Evolutionary conservation across 1,284 basidiomycete species (phyloP), one percentile per base, ranked within the genome.

Genomic region (Ganoderma meredithae): DNA sequence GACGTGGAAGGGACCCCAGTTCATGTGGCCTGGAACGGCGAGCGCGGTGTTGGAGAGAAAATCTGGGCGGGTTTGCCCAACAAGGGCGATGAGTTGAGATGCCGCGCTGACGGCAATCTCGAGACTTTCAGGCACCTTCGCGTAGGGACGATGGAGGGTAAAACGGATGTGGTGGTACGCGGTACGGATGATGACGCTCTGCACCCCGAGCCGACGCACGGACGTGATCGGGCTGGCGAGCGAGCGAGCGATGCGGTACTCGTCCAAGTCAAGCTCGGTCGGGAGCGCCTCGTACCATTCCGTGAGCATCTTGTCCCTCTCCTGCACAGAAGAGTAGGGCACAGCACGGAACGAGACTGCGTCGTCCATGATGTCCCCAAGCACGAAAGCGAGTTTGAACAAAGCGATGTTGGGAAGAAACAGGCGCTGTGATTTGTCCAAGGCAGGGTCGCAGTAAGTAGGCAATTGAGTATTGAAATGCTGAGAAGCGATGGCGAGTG

Each of bases 311-410:
- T 85, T 84, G 76, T 95, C 92, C 73, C 91, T 90, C 1, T 87
- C 84, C 72, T 87, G 85, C n/a, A 94, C 86, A 63, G 85, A 87
- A 61, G 92, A 87, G 74, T 94, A 93, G 2, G 89, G 83, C 25
- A 94, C 90, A 3, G 90, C 83, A 31, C 89, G 88, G 69, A 92
- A 87, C 49, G 91, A 93, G 2, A 93, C 87, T 2, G 92, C 92
- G 73, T 91, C 90, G 75, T 94, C 89, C 88, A 94, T 90, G 78
- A 94, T 93, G 73, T 93, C 89, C 10, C 92, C 92, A 1, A 94
- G 83, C 71, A 92, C 88, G 73, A 87, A 89, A n/a, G 90, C 90
- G 27, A 95, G 82, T 33, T 87, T 85, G 79, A 94, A 93, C 39
- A 93, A 82, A 5, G 91, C 89, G 68, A 93, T 84, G 76, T 93